phyloP scores from a whole-genome alignment of 2,329 filamentous ascomycete species.

The Apiospora sp. region DNA sequence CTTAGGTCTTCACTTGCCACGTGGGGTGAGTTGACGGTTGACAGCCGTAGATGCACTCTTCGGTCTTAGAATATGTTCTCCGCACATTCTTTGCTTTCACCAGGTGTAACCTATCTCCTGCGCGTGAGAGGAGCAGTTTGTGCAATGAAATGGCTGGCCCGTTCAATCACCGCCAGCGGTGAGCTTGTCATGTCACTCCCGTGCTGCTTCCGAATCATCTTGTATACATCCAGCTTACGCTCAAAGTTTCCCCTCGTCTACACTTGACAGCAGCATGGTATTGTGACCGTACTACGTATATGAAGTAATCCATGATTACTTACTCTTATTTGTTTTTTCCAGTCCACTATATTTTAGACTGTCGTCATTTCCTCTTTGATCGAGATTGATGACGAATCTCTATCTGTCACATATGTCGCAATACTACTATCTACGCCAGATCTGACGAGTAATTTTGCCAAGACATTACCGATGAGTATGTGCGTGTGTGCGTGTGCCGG shows the following conservation, averaged over 20 bases:
- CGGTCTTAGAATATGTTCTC: not conserved
- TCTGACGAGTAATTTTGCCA: conserved; percentile 15
- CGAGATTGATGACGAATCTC: not conserved
- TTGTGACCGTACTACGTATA: not conserved
- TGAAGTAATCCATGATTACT: not conserved
- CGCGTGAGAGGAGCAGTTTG: not conserved
- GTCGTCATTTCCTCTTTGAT: not conserved
- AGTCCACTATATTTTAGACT: not conserved
- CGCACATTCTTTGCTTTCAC: not conserved
- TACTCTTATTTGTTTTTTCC: not conserved
- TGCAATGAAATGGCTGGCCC: not conserved
- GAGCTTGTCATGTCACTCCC: not conserved
- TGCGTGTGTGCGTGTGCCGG: not conserved
- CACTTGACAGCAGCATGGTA: not conserved
- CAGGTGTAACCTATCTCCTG: not conserved
- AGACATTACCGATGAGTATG: not conserved
- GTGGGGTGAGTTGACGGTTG: not conserved
- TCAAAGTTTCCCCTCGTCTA: not conserved
- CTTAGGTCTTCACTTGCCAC: not conserved
- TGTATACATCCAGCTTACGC: not conserved
- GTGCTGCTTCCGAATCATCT: conserved; percentile 2
- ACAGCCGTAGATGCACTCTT: not conserved
- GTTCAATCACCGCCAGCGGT: not conserved
- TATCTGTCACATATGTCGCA: not conserved
- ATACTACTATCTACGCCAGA: not conserved